These are phyloP conservation scores for Tolypocladium ovalisporum DNA, from an alignment of 2,329 filamentous ascomycete species.

Conservation along the genomic window DNA sequence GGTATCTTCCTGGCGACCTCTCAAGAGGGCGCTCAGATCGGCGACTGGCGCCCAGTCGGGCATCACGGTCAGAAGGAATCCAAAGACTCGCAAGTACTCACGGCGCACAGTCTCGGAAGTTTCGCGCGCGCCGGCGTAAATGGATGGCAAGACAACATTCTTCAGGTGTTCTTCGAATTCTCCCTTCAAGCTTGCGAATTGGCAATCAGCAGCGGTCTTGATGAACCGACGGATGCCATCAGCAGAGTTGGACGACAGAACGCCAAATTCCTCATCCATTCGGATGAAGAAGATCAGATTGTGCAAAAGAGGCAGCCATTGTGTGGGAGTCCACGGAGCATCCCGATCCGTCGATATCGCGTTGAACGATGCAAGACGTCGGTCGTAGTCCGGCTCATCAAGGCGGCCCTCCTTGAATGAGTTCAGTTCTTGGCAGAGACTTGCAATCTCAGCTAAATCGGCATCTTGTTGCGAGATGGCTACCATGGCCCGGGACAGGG, in stretches of 20 bases:
- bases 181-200: conserved; percentile 19
- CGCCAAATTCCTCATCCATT: conserved; percentile 78
- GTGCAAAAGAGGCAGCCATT: conserved; percentile 82
- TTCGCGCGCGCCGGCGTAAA: conserved; percentile 68
- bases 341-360: conserved; percentile 55
- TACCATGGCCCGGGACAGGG: conserved; percentile 61
- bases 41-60: conserved; percentile 58
- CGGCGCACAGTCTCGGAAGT: conserved; percentile 72
- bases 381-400: conserved; percentile 82
- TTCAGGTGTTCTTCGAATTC: conserved; percentile 49
- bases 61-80: conserved; percentile 63
- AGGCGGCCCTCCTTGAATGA: conserved; percentile 61
- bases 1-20: conserved; percentile 50
- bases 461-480: conserved; percentile 58
- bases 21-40: conserved; percentile 63
- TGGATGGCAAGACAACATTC: conserved; percentile 58
- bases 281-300: conserved; percentile 84
- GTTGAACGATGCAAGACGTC: conserved; percentile 66
- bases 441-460: conserved; percentile 50
- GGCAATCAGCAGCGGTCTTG: conserved; percentile 41
- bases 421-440: conserved; percentile 70
- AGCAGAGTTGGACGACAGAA: conserved; percentile 69
- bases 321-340: conserved; percentile 48
- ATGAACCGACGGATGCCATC: conserved; percentile 72
- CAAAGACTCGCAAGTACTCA: conserved; percentile 72